Evolutionary conservation across 371 early-diverging fungal genomes (phyloP).

Genomic region (Basidiobolus meristosporus): DNA sequence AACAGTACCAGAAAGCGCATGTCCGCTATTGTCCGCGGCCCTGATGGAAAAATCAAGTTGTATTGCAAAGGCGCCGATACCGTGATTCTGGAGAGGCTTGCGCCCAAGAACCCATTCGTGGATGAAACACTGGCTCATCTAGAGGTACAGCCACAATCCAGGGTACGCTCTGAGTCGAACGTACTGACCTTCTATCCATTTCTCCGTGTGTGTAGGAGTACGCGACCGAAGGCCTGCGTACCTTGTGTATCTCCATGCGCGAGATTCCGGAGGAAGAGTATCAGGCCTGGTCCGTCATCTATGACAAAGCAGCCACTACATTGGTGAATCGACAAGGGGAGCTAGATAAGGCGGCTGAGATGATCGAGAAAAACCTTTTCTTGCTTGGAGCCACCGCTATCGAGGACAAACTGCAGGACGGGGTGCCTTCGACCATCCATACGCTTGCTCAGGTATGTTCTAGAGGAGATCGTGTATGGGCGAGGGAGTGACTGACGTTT

Average conservation of each 20-base stretch:
- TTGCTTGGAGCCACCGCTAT: constrained; percentile 95
- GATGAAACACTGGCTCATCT: constrained; percentile 53
- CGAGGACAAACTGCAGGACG: constrained; percentile 97
- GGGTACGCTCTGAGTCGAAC: not conserved
- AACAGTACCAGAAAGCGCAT: constrained; percentile 94
- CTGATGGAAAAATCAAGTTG: constrained; percentile 77
- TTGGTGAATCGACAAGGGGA: constrained; percentile 71
- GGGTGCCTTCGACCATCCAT: constrained; percentile 91
- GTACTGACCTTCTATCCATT: not conserved
- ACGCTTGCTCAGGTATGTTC: constrained; percentile 53
- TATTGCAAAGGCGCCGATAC: constrained; percentile 98
- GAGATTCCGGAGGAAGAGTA: constrained; percentile 85
- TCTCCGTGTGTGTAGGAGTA: constrained; percentile 43
- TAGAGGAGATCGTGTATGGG: no score
- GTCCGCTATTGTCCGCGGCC: constrained; percentile 81
- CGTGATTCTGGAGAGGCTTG: constrained; percentile 85
- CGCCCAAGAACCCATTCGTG: constrained; percentile 44
- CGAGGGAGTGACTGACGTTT: no score
- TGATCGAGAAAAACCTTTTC: constrained; percentile 82
- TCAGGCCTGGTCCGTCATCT: constrained; percentile 56
- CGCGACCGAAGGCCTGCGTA: constrained; percentile 81
- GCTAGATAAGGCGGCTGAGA: constrained; percentile 78
- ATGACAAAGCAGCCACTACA: constrained; percentile 76
- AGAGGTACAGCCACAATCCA: constrained; percentile 18
- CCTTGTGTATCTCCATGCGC: constrained; percentile 85